These are phyloP conservation scores for Aspergillus calidoustus DNA, from an alignment of 2,329 filamentous ascomycete species.

Conservation along the genomic window DNA sequence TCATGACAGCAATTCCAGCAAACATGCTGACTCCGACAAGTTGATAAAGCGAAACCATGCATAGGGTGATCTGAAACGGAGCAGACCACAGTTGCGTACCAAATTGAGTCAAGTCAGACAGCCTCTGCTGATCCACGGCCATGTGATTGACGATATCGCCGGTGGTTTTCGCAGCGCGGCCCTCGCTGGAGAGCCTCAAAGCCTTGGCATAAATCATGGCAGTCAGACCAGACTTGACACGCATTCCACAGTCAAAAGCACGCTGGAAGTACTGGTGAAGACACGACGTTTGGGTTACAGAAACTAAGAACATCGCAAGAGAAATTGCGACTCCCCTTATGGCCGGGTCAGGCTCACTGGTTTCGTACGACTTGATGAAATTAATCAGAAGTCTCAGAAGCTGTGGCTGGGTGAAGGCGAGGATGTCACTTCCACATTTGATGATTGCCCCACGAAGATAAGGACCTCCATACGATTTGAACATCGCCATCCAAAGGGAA, in stretches of 20 bases:
- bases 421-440: slow-evolving; percentile 83
- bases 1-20: slow-evolving; percentile 91
- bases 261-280: slow-evolving; percentile 98
- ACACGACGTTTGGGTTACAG: slow-evolving; percentile 82
- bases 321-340: slow-evolving; percentile 87
- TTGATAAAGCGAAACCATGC: slow-evolving; percentile 94
- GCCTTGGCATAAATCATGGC: slow-evolving; percentile 93
- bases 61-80: slow-evolving; percentile 92
- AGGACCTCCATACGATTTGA: slow-evolving; percentile 81
- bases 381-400: slow-evolving; percentile 80
- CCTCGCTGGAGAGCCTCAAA: slow-evolving; percentile 88
- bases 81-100: slow-evolving; percentile 96
- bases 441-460: slow-evolving; percentile 82
- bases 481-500: slow-evolving; percentile 84
- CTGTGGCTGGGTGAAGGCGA: slow-evolving; percentile 91
- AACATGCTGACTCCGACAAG: slow-evolving; percentile 96
- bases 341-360: slow-evolving; percentile 70
- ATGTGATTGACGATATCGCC: slow-evolving; percentile 99
- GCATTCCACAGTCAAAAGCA: slow-evolving; percentile 94
- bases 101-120: slow-evolving; percentile 94
- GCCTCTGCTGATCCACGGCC: slow-evolving; percentile 94
- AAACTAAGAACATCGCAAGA: slow-evolving; percentile 87
- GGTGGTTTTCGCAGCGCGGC: slow-evolving; percentile 83
- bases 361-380: slow-evolving; percentile 78
- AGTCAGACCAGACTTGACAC: slow-evolving; percentile 87